Base-by-base conservation (phyloP, 164 flowering plant species). In the Umbilicus rupestris region DNA sequence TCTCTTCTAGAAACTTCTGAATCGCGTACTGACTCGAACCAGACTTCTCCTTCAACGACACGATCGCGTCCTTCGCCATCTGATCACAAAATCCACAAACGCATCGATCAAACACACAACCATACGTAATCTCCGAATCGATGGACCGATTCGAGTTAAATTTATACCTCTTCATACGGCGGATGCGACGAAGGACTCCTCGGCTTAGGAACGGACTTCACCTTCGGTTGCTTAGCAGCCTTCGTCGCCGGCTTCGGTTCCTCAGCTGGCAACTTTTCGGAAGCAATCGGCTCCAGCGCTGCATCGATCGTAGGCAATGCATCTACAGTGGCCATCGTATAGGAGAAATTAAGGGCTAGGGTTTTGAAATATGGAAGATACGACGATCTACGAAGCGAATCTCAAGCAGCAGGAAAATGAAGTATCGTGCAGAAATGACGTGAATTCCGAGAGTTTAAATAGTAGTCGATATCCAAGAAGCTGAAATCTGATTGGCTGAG, bases 1-100 rank as follows among this genome's bases (percentile, higher is more conserved):
- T 83, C 68, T 83, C 89, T 35, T 85, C 89, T 22, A 80, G 66
- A 69, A 78, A 80, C 77, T 80, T 81, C 46, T 75, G 45, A 24
- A 85, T 83, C 67, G 87, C 85, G 39, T 78, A 74, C 71, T 81
- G 85, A 46, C 90, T 85, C 55, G 90, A 85, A 24, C 90, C 90
- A 0, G 72, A 75, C 71, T 52, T 82, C 78, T 85, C 90, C 71
- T 85, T 83, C 75, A 82, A 63, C 24, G 84, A 39, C 63, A 68
- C 77, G 39, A 85, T 85, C 65, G 90, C 90, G 2, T 83, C 90
- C 70, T 72, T 68, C 19, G 79, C 73, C 90, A 85, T 85, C 90
- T 85, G 73, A 55, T 55, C 50, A 72, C 22, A 22, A 70, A 42
- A 19, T 22, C 64, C 62, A 16, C 19, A 65, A 28, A 33, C 16